phyloP scores from a whole-genome alignment of 1,139 yeast genomes.

The Torulaspora pretoriensis region DNA sequence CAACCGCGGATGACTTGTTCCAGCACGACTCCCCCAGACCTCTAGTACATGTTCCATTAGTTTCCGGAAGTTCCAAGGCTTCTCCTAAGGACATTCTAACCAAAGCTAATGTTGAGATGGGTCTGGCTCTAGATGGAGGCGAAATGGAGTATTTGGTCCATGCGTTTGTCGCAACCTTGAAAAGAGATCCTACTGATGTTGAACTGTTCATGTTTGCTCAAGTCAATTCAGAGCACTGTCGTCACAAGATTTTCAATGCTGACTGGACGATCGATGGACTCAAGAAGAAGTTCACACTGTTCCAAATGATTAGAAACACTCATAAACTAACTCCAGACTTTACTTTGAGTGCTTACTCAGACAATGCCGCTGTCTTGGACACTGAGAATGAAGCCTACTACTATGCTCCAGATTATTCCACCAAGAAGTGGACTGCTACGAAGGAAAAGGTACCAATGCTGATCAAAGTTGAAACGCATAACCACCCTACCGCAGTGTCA shows the following conservation, averaged over 20 bases:
- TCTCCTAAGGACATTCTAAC: slow-evolving; percentile 57
- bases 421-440: slow-evolving; percentile 68
- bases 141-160: slow-evolving; percentile 83
- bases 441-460: slow-evolving; percentile 82
- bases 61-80: slow-evolving; percentile 29
- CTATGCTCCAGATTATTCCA: slow-evolving; percentile 69
- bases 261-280: slow-evolving; percentile 95
- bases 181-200: slow-evolving; percentile 95
- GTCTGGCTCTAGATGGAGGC: slow-evolving; percentile 87
- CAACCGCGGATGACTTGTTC: slow-evolving; percentile 66
- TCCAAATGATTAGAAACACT: slow-evolving; percentile 95
- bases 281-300: slow-evolving; percentile 67
- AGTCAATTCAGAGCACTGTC: slow-evolving; percentile 98
- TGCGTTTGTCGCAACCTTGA: slow-evolving; percentile 69
- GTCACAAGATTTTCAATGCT: slow-evolving; percentile 98
- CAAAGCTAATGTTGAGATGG: slow-evolving; percentile 76
- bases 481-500: slow-evolving; percentile 98
- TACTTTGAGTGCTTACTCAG: slow-evolving; percentile 93
- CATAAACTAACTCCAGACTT: slow-evolving; percentile 74
- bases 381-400: slow-evolving; percentile 68
- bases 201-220: slow-evolving; percentile 99
- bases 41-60: slow-evolving; percentile 66
- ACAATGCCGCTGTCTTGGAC: slow-evolving; percentile 96
- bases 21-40: slow-evolving; percentile 81
- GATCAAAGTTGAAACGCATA: slow-evolving; percentile 96